Conservation (phyloP, 768 basidiomycete genomes). For the Agaricus sinodeliciosus region DNA sequence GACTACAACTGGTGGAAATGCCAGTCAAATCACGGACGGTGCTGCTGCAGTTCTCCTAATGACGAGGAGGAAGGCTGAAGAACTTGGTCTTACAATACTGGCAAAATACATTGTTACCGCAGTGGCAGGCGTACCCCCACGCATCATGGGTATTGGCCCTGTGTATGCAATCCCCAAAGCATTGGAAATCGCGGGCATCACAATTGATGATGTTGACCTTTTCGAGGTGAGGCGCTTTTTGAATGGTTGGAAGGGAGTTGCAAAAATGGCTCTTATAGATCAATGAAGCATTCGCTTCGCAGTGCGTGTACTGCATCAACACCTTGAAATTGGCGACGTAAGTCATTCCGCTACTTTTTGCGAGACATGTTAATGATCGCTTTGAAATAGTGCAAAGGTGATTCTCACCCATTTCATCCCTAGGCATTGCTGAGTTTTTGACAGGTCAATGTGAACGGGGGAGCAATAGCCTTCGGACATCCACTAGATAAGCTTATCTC, state of each 20-base stretch:
- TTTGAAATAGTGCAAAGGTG: slow-evolving; percentile 29
- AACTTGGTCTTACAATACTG: slow-evolving; percentile 64
- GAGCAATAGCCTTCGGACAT: slow-evolving; percentile 84
- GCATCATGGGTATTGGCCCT: slow-evolving; percentile 88
- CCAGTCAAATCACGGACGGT: slow-evolving; percentile 81
- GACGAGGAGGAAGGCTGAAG: slow-evolving; percentile 73
- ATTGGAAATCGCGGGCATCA: slow-evolving; percentile 60
- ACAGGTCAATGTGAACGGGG: slow-evolving; percentile 83
- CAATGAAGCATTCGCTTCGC: slow-evolving; percentile 89
- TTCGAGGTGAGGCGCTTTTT: slow-evolving; percentile 52
- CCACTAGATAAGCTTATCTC: slow-evolving; percentile 59
- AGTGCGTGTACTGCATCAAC: slow-evolving; percentile 69
- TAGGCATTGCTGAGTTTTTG: neutral
- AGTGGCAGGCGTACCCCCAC: slow-evolving; percentile 65
- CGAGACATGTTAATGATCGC: neutral
- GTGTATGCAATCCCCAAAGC: slow-evolving; percentile 76
- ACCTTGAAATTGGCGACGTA: slow-evolving; percentile 51
- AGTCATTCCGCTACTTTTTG: slow-evolving; percentile 6
- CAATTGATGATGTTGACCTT: slow-evolving; percentile 64
- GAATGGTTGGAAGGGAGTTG: slow-evolving; percentile 28
- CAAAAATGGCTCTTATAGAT: slow-evolving; percentile 38
- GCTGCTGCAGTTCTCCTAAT: slow-evolving; percentile 79
- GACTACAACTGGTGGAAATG: slow-evolving; percentile 80
- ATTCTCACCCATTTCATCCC: neutral
- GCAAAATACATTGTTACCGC: slow-evolving; percentile 74